Evolutionary conservation across 2,329 filamentous ascomycete species (phyloP).

Genomic region (Podosphaera fusca): DNA sequence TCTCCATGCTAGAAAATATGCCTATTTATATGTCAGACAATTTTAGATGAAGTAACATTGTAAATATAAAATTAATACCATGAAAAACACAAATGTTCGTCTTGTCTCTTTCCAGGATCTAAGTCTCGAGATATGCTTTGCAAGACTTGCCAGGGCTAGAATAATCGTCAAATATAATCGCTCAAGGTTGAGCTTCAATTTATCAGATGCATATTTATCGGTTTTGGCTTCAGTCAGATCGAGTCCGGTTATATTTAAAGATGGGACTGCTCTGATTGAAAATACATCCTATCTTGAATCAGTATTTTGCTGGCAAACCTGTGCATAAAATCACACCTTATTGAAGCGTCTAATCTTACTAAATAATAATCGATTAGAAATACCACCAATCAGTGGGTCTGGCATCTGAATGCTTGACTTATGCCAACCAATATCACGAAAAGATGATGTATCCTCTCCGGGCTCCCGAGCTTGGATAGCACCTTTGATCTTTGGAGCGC

Average conservation of each 20-base stretch:
- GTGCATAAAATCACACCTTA: background rate
- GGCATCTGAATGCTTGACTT: background rate
- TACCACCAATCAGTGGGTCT: background rate
- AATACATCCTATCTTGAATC: background rate
- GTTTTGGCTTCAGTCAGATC: conserved; percentile 65
- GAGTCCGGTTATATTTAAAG: conserved; percentile 22
- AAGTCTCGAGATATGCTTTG: conserved; percentile 54
- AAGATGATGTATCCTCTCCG: background rate
- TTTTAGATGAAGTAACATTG: conserved; percentile 28
- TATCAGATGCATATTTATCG: conserved; percentile 68
- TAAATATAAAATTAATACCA: background rate
- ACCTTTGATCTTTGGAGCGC: background rate
- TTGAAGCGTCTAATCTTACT: background rate
- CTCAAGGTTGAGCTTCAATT: conserved; percentile 55
- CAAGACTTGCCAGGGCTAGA: conserved; percentile 37
- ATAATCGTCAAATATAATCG: conserved; percentile 62
- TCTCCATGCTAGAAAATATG: conserved; percentile 6
- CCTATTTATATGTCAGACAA: background rate
- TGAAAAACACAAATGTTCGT: conserved; percentile 39
- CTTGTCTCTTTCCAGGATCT: conserved; percentile 57
- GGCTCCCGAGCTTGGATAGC: background rate
- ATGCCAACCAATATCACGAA: conserved; percentile 1
- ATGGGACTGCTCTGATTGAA: background rate
- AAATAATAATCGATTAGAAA: background rate
- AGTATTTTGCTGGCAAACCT: background rate